Base-by-base conservation (phyloP, 1,284 basidiomycete genomes). In the Farysia itapuensis region DNA sequence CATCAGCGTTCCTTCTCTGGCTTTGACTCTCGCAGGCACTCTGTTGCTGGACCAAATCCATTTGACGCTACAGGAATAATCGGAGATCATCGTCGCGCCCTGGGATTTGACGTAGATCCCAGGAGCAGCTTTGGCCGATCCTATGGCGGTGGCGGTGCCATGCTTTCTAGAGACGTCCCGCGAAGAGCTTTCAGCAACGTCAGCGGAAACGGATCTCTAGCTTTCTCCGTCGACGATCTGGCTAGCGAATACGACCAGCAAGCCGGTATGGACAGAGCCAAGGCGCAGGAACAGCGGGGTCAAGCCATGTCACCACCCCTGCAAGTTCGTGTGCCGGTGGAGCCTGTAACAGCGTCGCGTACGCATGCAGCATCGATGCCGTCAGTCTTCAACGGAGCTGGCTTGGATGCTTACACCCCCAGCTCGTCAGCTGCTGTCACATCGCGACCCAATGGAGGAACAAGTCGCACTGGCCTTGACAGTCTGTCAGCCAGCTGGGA, bases 151-250 rank as follows among this genome's bases (percentile, higher is more conserved):
- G n/a, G n/a, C n/a, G n/a, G n/a, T n/a, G n/a, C n/a, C n/a, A n/a
- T n/a, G n/a, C n/a, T n/a, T n/a, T n/a, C n/a, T n/a, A n/a, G n/a
- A n/a, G n/a, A n/a, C n/a, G n/a, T n/a, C n/a, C n/a, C n/a, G n/a
- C n/a, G n/a, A n/a, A n/a, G n/a, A n/a, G n/a, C n/a, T n/a, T n/a
- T n/a, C n/a, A n/a, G n/a, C n/a, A n/a, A n/a, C n/a, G n/a, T n/a
- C n/a, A n/a, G n/a, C n/a, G n/a, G n/a, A n/a, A n/a, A 60, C 16
- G 60, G 68, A 32, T 51, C 54, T 24, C 46, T 64, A 11, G 65
- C 64, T n/a, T 32, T 72, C 26, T 56, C 59, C 5, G 43, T 63
- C 30, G 69, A 72, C 37, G 69, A 72, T 22, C 53, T 72, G 3
- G 54, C 49, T 8, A 44, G 39, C 20, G 67, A 68, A 9, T 35